A percentile compares a stretch with the other conserved stretches of the same genome.
Evolutionary conservation across 495 filamentous ascomycete genomes (phyloP).

Genomic region (Penicillium angulare): DNA sequence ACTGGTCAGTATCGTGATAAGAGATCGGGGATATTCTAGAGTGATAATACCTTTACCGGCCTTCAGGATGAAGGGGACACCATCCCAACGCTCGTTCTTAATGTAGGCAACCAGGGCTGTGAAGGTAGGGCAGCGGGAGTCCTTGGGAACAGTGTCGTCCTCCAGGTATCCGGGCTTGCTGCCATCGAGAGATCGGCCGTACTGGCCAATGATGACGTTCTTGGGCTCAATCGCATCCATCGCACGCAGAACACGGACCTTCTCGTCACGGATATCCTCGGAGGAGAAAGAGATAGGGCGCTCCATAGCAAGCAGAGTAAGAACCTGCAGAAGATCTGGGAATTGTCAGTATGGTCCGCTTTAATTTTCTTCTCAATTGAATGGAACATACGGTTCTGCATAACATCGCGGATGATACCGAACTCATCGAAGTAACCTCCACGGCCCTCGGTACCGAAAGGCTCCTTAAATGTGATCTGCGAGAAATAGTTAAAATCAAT

Average conservation of each 20-base stretch:
- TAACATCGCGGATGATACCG: slow-evolving; percentile 98
- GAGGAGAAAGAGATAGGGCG: slow-evolving; percentile 96
- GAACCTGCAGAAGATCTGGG: slow-evolving; percentile 83
- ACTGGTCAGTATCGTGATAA: not conserved
- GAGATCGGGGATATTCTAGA: not conserved
- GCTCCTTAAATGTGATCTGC: slow-evolving; percentile 99
- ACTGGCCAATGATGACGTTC: slow-evolving; percentile 99
- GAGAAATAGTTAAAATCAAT: slow-evolving; percentile 1
- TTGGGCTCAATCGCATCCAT: slow-evolving; percentile 97
- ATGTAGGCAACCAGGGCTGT: slow-evolving; percentile 96
- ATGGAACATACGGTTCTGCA: slow-evolving; percentile 74
- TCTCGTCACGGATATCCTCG: slow-evolving; percentile 98
- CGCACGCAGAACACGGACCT: slow-evolving; percentile 88
- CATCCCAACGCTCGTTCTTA: slow-evolving; percentile 99
- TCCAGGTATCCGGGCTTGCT: slow-evolving; percentile 98
- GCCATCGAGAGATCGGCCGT: slow-evolving; percentile 93
- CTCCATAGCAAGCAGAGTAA: slow-evolving; percentile 98
- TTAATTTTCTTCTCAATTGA: not conserved
- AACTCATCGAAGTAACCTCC: slow-evolving; percentile 99
- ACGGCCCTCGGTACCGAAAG: slow-evolving; percentile 98
- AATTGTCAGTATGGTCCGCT: slow-evolving; percentile 18
- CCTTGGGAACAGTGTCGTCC: slow-evolving; percentile 97
- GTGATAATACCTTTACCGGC: slow-evolving; percentile 72
- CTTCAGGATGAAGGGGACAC: slow-evolving; percentile 99
- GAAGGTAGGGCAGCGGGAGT: slow-evolving; percentile 96